Base-by-base conservation (phyloP, 108 stramenopile genomes). In the Nannochloropsis gaditana region DNA sequence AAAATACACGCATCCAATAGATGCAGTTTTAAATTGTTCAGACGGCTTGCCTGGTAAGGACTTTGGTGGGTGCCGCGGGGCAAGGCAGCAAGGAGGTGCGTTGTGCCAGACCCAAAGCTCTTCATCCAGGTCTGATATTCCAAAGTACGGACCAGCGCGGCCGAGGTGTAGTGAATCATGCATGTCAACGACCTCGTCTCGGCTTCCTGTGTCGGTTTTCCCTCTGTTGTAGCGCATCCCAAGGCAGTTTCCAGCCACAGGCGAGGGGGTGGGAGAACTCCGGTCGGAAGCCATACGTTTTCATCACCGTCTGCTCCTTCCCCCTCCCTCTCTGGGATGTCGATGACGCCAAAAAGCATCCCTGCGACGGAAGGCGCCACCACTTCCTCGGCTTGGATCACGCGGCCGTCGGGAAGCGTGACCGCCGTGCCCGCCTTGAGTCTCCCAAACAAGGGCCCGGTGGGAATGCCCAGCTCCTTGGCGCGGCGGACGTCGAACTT, bases 331-430 rank as follows among this genome's bases (percentile, higher is more conserved):
- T 73, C 59, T n/a, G 59, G 59, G 19, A 73, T 15, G 59, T 73
- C 2, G n/a, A 73, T 3, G 59, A 73, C 59, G 19, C 59, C 59
- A 3, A 73, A 73, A n/a, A 73, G 15, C 2, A n/a, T n/a, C 3
- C 59, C 59, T n/a, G 59, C 19, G 15, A n/a, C n/a, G n/a, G 59
- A 6, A 4, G 59, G 59, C 15, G 59, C 59, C 8, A 81, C 80
- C 5, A 83, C 83, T 5, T 85, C 85, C 43, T 17, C 82, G 2
- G 85, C 21, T 11, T 31, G 45, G 80, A 85, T 80, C 15, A 41
- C 8, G 45, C 80, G 45, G n/a, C 85, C 85, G 47, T 85, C 85
- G 41, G 9, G n/a, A 11, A 85, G 80, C 41, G 80, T 43, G 3
- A 85, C 82, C 15, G 80, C 85, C 11, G 44, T 2, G 42, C 85